Conservation (phyloP, 345 rosid species). For the Anacardium occidentale region DNA sequence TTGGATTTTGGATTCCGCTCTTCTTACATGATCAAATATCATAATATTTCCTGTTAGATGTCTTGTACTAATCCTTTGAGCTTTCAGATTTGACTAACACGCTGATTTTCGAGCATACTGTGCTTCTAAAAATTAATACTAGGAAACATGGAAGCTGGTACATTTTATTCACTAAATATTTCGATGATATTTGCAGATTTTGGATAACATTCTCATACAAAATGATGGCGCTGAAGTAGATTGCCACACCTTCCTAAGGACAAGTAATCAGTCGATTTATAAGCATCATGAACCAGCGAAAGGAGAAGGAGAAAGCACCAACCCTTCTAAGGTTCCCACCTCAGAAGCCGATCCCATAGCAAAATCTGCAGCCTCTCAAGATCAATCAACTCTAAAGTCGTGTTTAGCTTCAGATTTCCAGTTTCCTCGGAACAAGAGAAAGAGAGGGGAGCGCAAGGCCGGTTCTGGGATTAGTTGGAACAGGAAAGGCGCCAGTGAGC, state of each 20-base stretch:
- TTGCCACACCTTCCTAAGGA: conserved; percentile 30
- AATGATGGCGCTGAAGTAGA: conserved; percentile 57
- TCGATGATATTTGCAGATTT: conserved; percentile 40
- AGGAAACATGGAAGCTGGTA: not conserved
- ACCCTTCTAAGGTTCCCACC: conserved; percentile 34
- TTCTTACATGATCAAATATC: not conserved
- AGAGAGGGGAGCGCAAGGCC: conserved; percentile 81
- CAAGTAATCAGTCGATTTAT: conserved; percentile 35
- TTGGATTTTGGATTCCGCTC: not conserved
- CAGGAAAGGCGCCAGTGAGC: conserved; percentile 60
- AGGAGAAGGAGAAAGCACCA: conserved; percentile 51
- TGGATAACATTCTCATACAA: conserved; percentile 52
- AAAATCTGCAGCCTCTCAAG: conserved; percentile 27
- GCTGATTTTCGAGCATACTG: not conserved
- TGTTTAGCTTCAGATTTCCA: conserved; percentile 68
- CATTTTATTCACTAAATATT: not conserved
- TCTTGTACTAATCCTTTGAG: not conserved
- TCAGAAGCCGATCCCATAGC: conserved; percentile 34
- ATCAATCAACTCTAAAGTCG: conserved; percentile 54
- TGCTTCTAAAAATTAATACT: not conserved
- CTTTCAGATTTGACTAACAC: not conserved
- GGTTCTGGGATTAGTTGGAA: conserved; percentile 66
- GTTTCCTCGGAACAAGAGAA: conserved; percentile 79
- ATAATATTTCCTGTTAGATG: not conserved
- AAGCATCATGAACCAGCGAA: conserved; percentile 39